Evolutionary conservation across 805 yeast species (phyloP).

Genomic region (Ogataea trehalophila): DNA sequence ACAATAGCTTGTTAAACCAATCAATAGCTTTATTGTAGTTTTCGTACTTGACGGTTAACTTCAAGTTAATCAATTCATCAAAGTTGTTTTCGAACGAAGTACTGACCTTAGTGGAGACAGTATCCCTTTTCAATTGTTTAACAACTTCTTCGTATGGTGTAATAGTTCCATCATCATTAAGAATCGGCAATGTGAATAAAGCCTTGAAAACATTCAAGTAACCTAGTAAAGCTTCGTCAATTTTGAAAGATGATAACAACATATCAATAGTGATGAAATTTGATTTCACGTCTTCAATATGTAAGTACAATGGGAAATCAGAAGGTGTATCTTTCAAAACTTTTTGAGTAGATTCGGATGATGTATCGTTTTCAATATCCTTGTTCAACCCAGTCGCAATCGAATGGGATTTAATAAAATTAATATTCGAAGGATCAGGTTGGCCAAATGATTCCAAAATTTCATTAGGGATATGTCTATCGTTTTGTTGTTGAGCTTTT

Average conservation of each 20-base stretch:
- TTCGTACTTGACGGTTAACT: conserved; percentile 52
- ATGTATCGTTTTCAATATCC: conserved; percentile 25
- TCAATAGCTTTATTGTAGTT: conserved; percentile 66
- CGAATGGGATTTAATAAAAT: conserved; percentile 64
- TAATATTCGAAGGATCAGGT: conserved; percentile 72
- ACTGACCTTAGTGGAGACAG: conserved; percentile 53
- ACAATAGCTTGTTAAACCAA: conserved; percentile 70
- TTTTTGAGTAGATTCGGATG: conserved; percentile 19
- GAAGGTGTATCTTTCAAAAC: conserved; percentile 32
- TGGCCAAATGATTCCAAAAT: conserved; percentile 57
- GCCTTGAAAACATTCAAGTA: conserved; percentile 63
- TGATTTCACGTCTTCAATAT: conserved; percentile 75
- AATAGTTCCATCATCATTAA: conserved; percentile 51
- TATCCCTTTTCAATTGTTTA: conserved; percentile 64
- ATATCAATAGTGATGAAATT: conserved; percentile 70
- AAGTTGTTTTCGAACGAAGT: conserved; percentile 56
- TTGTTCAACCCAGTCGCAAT: conserved; percentile 52
- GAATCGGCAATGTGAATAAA: conserved; percentile 69
- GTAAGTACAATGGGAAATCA: conserved; percentile 63
- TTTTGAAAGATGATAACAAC: conserved; percentile 49
- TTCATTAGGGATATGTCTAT: conserved; percentile 69
- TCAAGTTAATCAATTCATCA: conserved; percentile 61
- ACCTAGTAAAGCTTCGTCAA: conserved; percentile 52
- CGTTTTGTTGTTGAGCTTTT: conserved; percentile 62
- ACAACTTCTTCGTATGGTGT: conserved; percentile 76